Conservation (phyloP, 2,329 filamentous ascomycete species). For the Thyridium curvatum region DNA sequence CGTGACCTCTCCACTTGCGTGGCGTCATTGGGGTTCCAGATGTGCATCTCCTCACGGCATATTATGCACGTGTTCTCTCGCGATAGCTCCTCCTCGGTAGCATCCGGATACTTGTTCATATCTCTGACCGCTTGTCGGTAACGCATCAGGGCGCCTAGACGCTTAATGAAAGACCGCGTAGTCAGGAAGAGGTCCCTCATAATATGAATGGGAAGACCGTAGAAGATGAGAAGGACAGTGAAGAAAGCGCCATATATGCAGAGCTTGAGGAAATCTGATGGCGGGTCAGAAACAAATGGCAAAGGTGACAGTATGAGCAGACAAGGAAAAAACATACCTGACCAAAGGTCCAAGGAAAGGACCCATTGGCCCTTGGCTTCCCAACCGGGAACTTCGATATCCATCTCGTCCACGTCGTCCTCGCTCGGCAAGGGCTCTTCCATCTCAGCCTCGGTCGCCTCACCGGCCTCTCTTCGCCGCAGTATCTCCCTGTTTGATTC, state of each 20-base stretch:
- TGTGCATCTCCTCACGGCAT: conserved; percentile 90
- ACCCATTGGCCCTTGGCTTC: conserved; percentile 92
- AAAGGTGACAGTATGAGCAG: neutral
- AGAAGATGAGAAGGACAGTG: conserved; percentile 85
- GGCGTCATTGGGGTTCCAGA: conserved; percentile 59
- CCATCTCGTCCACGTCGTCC: conserved; percentile 79
- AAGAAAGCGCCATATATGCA: conserved; percentile 89
- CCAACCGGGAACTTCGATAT: conserved; percentile 94
- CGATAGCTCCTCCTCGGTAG: conserved; percentile 75
- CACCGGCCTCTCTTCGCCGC: conserved; percentile 36
- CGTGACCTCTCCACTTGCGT: conserved; percentile 77
- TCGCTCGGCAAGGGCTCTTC: conserved; percentile 47
- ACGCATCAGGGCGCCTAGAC: conserved; percentile 79
- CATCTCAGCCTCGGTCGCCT: conserved; percentile 40
- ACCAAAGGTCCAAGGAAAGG: conserved; percentile 78
- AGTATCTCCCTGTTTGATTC: conserved; percentile 48
- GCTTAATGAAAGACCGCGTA: conserved; percentile 81
- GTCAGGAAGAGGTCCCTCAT: conserved; percentile 94
- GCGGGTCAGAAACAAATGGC: neutral
- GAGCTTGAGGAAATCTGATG: conserved; percentile 79
- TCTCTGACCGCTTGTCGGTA: conserved; percentile 89
- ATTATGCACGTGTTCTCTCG: conserved; percentile 96
- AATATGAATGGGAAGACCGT: conserved; percentile 93
- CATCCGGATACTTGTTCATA: conserved; percentile 93
- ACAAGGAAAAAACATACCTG: conserved; percentile 48